phyloP scores from a whole-genome alignment of 257 asterid genomes.

The Primulina huaijiensis region DNA sequence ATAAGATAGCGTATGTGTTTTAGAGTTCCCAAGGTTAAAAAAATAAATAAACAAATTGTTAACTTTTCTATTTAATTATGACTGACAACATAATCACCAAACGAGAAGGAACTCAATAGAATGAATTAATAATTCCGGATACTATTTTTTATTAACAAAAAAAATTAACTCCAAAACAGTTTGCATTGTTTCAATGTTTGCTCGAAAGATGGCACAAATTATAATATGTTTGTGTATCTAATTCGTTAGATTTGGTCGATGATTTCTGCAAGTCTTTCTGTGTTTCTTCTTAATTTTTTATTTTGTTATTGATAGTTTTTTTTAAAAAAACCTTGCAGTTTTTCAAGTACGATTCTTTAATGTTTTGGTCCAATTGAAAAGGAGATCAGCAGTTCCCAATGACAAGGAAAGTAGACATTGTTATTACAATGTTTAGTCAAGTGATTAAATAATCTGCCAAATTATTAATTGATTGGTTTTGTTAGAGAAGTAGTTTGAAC shows the following conservation, averaged over 20 bases:
- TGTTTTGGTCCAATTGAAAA: background rate
- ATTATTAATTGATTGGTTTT: too few species aligned
- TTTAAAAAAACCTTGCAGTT: background rate
- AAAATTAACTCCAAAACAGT: background rate
- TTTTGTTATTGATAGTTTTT: too few species aligned
- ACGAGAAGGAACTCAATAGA: background rate
- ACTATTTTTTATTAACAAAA: background rate
- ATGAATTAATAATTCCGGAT: background rate
- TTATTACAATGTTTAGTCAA: background rate
- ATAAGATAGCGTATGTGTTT: too few species aligned
- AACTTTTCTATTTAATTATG: background rate
- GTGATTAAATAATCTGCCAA: too few species aligned
- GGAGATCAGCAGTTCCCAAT: background rate
- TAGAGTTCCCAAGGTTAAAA: too few species aligned
- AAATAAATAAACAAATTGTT: background rate
- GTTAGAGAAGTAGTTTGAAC: too few species aligned
- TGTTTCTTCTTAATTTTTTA: background rate
- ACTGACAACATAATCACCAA: background rate
- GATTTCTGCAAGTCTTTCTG: background rate
- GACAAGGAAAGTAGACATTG: background rate
- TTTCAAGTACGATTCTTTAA: too few species aligned
- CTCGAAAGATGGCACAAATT: background rate
- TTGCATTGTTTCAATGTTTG: background rate
- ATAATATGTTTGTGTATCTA: too few species aligned
- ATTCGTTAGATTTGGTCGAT: too few species aligned